phyloP scores from a whole-genome alignment of 768 basidiomycete genomes.

The Xanthoconium purpureum region DNA sequence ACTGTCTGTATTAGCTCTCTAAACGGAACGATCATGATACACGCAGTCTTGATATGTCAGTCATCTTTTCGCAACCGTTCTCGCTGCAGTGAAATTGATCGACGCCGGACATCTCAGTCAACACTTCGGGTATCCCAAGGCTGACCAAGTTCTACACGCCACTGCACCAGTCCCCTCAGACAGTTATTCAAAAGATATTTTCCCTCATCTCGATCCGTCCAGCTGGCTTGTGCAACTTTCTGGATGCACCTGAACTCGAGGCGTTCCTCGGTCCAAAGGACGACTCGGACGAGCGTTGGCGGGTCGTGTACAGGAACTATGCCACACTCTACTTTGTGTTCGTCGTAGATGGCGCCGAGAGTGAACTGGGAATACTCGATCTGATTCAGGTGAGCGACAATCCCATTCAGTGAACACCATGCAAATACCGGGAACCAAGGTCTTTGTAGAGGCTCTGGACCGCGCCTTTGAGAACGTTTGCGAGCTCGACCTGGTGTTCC shows the following conservation, averaged over 20 bases:
- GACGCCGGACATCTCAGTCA: slow-evolving; percentile 55
- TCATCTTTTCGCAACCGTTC: slow-evolving; percentile 21
- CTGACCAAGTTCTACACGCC: slow-evolving; percentile 89
- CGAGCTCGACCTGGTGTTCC: slow-evolving; percentile 96
- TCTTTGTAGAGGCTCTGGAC: slow-evolving; percentile 96
- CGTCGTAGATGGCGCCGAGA: slow-evolving; percentile 94
- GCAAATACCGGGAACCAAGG: slow-evolving; percentile 38
- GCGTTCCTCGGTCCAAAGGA: slow-evolving; percentile 57
- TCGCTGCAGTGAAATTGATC: slow-evolving; percentile 11
- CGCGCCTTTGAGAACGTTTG: slow-evolving; percentile 97
- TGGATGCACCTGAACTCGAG: slow-evolving; percentile 88
- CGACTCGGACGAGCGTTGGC: slow-evolving; percentile 60
- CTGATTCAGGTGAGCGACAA: slow-evolving; percentile 77
- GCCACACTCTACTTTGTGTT: slow-evolving; percentile 97
- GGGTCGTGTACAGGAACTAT: slow-evolving; percentile 93
- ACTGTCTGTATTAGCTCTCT: neutral
- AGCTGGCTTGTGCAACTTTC: slow-evolving; percentile 87
- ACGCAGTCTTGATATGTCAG: slow-evolving; percentile 82
- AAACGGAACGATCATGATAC: slow-evolving; percentile 55
- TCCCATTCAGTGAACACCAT: neutral
- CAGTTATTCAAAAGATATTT: slow-evolving; percentile 85
- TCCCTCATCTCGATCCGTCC: slow-evolving; percentile 81
- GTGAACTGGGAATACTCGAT: slow-evolving; percentile 93
- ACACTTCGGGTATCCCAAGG: slow-evolving; percentile 85
- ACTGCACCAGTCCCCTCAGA: slow-evolving; percentile 55